Base-by-base conservation (phyloP, 192 early-diverging fungal species). In the Backusella tarrabulga region DNA sequence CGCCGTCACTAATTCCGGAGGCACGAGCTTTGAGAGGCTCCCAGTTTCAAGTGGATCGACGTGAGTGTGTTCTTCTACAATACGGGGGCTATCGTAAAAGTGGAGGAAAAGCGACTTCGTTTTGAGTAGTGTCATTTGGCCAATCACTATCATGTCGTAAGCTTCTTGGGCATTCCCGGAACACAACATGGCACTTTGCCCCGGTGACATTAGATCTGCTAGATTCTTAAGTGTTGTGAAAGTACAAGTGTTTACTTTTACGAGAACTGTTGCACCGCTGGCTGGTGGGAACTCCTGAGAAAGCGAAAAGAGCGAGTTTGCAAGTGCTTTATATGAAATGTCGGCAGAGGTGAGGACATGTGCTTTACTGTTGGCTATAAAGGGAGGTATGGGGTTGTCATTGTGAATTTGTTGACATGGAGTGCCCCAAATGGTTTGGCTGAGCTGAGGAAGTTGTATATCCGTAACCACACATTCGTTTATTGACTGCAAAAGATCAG, bases 1-100 rank as follows among this genome's bases (percentile, higher is more conserved):
- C 56, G 56, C 56, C 56, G 56, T 63, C 56, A 63, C 56, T 63
- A 63, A 63, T 63, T 63, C 56, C 23, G 56, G 56, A 63, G 56
- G 56, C 12, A 63, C 56, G 56, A 63, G 21, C 56, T 29, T 29
- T 29, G 12, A 63, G 56, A 63, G 56, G 21, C 12, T 63, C 56
- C 9, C 23, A 23, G 56, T 63, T 14, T 63, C 23, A 1, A 63
- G 26, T 12, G 23, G 11, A 23, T 63, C 56, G 3, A 63, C 2
- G 11, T 63, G 26, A 63, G 23, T 63, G 23, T 63, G 12, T 63
- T 63, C 56, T 23, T 63, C 56, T 29, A 63, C n/a, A 2, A 63
- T 63, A 0, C 21, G 56, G 2, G 11, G 7, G 15, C 56, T 63
- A 29, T 63, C 56, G 12, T 63, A 63, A 63, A 63, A 63, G 23